Conservation (phyloP, 2,329 filamentous ascomycete genomes). For the Bipolaris sorokiniana region DNA sequence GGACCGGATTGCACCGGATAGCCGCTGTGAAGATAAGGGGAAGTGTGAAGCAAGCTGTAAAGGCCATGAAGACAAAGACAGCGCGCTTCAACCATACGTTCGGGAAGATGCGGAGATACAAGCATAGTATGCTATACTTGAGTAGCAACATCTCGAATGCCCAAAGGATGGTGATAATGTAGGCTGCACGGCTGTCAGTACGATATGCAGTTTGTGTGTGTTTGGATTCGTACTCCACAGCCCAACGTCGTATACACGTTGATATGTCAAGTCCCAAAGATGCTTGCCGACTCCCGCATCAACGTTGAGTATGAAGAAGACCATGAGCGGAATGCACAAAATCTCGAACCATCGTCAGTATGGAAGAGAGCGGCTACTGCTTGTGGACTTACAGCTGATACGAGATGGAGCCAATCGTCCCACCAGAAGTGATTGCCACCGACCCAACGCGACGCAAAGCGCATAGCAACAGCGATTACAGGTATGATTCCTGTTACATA, state of each 20-base stretch:
- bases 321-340: constrained; percentile 5
- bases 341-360: constrained; percentile 3
- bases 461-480: constrained; percentile 8
- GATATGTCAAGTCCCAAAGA: constrained; percentile 11
- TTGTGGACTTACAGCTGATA: constrained; percentile 3
- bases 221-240: constrained; percentile 3
- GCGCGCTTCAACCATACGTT: constrained; percentile 9
- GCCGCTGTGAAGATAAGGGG: constrained; percentile 3
- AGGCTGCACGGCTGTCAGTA: constrained; percentile 4
- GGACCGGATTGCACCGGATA: constrained; percentile 6
- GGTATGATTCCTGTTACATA: constrained; percentile 8
- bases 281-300: constrained; percentile 5
- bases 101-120: constrained; percentile 12
- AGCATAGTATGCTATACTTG: constrained; percentile 9
- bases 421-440: constrained; percentile 5
- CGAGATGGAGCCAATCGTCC: constrained; percentile 11
- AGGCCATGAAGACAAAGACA: constrained; percentile 6
- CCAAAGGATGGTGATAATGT: constrained; percentile 6
- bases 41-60: constrained; percentile 7
- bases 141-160: constrained; percentile 4
- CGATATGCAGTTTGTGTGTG: not conserved
- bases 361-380: not conserved
- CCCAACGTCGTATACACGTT: constrained; percentile 2
- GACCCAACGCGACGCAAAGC: constrained; percentile 7
- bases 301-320: not conserved